Evolutionary conservation across 108 stramenopile genomes (phyloP).

Genomic region (Cyclostephanos tholiformis): DNA sequence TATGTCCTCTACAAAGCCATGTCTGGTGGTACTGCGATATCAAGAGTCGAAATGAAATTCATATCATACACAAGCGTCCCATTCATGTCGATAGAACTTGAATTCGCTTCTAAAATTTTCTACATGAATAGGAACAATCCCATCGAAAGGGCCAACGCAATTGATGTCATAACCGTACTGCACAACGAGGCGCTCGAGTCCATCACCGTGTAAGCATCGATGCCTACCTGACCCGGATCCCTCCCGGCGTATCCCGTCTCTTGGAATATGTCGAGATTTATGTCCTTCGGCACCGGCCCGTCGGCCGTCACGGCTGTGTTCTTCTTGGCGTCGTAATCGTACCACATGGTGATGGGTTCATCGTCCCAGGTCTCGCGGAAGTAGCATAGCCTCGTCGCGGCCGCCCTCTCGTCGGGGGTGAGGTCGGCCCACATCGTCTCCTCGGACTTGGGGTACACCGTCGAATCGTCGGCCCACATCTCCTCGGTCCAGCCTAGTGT

Average conservation of each 20-base stretch:
- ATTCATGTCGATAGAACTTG: not conserved
- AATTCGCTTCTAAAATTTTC: not conserved
- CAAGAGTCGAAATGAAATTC: not conserved
- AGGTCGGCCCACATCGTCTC: constrained; percentile 44
- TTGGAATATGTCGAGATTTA: constrained; percentile 35
- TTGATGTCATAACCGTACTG: not conserved
- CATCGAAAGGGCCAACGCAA: constrained; percentile 6
- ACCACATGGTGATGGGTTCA: constrained; percentile 20
- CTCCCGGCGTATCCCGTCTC: constrained; percentile 8
- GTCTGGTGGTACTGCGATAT: not conserved
- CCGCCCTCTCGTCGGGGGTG: constrained; percentile 45
- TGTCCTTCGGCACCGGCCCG: constrained; percentile 25
- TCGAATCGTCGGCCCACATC: constrained; percentile 33
- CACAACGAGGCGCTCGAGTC: constrained; percentile 7
- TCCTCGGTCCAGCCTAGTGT: constrained; percentile 53
- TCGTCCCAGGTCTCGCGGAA: constrained; percentile 58
- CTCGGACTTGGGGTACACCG: constrained; percentile 27
- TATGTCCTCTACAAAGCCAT: not conserved
- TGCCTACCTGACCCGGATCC: constrained; percentile 3
- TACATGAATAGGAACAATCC: not conserved
- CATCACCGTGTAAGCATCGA: not conserved
- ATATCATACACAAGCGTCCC: not conserved
- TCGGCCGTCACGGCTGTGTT: constrained; percentile 26
- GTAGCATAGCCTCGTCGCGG: constrained; percentile 51
- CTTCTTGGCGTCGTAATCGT: constrained; percentile 16